Percentiles rank a stretch among this genome's conserved stretches.
These are phyloP conservation scores for Phalaenopsis aphrodite DNA, from an alignment of 106 monocot genomes.

Conservation along the genomic window DNA sequence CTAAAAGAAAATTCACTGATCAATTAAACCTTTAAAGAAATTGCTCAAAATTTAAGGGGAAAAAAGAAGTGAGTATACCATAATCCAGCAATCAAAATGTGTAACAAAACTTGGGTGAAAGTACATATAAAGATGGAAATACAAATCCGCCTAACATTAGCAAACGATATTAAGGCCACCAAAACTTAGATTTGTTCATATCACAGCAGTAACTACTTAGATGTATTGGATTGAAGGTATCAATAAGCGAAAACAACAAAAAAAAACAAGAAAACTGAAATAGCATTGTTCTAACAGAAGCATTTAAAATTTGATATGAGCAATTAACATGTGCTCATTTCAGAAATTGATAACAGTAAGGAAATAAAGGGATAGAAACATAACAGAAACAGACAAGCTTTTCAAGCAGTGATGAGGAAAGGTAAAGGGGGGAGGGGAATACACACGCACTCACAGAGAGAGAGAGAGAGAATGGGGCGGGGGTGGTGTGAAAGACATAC, in stretches of 20 bases:
- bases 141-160: neutral
- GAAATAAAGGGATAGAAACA: neutral
- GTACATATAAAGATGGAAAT: neutral
- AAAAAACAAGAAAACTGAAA: neutral
- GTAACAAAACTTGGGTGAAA: no score
- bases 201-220: neutral
- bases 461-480: neutral
- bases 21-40: neutral
- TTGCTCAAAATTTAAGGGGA: neutral
- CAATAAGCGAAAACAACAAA: neutral
- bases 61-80: neutral
- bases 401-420: neutral
- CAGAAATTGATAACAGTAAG: neutral
- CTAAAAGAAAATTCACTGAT: no score
- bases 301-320: neutral
- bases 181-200: neutral
- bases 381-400: neutral
- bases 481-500: conserved; percentile 22
- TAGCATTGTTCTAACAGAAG: neutral
- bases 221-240: neutral
- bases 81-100: neutral
- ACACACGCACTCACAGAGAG: neutral
- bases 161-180: neutral
- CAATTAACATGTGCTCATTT: neutral
- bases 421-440: neutral